phyloP scores from a whole-genome alignment of 139 green algal genomes.

The Asterochloris erici region DNA sequence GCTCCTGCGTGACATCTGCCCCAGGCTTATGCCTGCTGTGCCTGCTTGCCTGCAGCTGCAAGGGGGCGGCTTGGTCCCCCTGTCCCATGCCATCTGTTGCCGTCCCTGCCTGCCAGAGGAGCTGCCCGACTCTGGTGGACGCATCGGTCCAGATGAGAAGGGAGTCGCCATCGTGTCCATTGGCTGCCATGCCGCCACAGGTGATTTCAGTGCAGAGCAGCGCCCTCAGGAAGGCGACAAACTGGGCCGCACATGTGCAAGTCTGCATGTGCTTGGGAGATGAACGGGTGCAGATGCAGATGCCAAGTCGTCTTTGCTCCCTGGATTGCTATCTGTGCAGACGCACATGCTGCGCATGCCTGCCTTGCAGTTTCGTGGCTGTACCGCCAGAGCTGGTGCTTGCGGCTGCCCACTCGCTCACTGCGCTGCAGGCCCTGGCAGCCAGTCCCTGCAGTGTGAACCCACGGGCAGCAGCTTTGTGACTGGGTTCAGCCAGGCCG shows the following conservation, averaged over 20 bases:
- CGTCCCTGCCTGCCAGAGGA: slow-evolving; percentile 59
- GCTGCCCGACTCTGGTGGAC: slow-evolving; percentile 28
- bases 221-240: too few relatives aligned
- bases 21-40: not conserved
- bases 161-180: slow-evolving; percentile 60
- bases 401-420: not conserved
- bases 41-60: slow-evolving; percentile 12
- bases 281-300: too few relatives aligned
- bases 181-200: slow-evolving; percentile 57
- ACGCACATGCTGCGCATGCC: too few relatives aligned
- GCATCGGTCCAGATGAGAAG: slow-evolving; percentile 3
- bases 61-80: slow-evolving; percentile 61
- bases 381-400: not conserved
- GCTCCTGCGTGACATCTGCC: not conserved
- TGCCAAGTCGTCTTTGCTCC: too few relatives aligned
- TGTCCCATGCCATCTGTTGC: slow-evolving; percentile 74
- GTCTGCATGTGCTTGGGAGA: too few relatives aligned
- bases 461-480: slow-evolving; percentile 39
- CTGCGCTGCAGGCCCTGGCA: not conserved
- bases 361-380: not conserved
- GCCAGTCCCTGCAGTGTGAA: slow-evolving; percentile 47
- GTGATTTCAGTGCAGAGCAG: not conserved
- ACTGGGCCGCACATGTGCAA: not conserved
- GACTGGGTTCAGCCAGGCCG: slow-evolving; percentile 41
- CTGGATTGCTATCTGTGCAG: too few relatives aligned